Evolutionary conservation across 805 yeast species (phyloP).

Genomic region (Lachancea sp.): DNA sequence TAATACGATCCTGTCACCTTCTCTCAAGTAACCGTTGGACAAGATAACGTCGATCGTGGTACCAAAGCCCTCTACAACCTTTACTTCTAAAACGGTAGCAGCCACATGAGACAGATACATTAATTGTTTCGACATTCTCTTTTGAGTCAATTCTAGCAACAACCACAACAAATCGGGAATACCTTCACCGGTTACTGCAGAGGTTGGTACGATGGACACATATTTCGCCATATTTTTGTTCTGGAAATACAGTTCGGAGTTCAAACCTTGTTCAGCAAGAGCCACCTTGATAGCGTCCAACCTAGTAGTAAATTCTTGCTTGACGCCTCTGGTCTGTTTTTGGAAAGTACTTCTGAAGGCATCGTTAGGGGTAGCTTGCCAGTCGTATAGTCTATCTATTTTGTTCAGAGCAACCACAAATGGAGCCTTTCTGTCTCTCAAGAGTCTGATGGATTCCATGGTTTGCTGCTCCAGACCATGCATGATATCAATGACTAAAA

Average conservation of each 20-base stretch:
- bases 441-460: conserved; percentile 81
- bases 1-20: conserved; percentile 90
- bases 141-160: conserved; percentile 89
- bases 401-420: conserved; percentile 95
- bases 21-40: conserved; percentile 91
- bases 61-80: conserved; percentile 97
- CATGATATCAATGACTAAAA: conserved; percentile 96
- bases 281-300: conserved; percentile 80
- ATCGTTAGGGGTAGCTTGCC: conserved; percentile 87
- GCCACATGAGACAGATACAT: conserved; percentile 87
- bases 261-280: conserved; percentile 95
- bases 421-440: conserved; percentile 97
- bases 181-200: conserved; percentile 99
- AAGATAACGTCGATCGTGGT: conserved; percentile 96
- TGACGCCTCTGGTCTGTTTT: conserved; percentile 76
- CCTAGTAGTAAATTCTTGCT: conserved; percentile 87
- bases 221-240: conserved; percentile 89
- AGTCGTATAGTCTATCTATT: conserved; percentile 93
- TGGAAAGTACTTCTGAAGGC: conserved; percentile 92
- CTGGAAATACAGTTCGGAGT: conserved; percentile 93
- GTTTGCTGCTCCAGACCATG: conserved; percentile 99
- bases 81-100: conserved; percentile 95
- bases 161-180: conserved; percentile 97
- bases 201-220: conserved; percentile 95
- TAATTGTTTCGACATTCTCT: conserved; percentile 97